These are phyloP conservation scores for Ceratocystis albifundus DNA, from an alignment of 2,329 filamentous ascomycete genomes.

Conservation along the genomic window DNA sequence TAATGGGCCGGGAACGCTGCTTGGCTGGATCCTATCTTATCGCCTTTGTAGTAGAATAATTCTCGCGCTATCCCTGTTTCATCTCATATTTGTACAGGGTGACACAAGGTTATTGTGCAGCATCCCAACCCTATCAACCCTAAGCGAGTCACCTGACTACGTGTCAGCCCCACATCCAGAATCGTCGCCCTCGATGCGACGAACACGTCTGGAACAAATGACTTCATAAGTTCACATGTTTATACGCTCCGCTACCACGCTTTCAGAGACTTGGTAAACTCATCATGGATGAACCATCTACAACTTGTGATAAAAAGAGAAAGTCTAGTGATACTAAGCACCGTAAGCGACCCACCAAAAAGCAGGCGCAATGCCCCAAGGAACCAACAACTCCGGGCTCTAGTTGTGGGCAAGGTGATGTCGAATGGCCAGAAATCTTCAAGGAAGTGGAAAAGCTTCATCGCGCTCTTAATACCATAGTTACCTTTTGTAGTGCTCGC, in stretches of 20 bases:
- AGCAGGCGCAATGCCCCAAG: too few relatives aligned
- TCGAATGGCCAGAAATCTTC: constrained; percentile 63
- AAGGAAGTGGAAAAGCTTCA: constrained; percentile 63
- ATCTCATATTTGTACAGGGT: constrained; percentile 6
- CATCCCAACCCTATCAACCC: background rate
- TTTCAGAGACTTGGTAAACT: background rate
- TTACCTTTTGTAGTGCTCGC: constrained; percentile 86
- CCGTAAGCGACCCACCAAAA: background rate
- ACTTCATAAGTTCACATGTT: too few relatives aligned
- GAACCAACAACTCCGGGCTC: background rate
- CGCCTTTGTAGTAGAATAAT: background rate
- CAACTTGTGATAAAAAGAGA: background rate
- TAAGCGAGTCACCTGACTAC: background rate
- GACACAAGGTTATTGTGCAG: background rate
- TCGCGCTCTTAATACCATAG: constrained; percentile 78
- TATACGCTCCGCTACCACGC: too few relatives aligned
- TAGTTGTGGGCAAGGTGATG: background rate
- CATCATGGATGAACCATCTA: background rate
- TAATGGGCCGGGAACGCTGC: background rate
- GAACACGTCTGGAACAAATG: background rate
- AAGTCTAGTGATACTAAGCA: background rate
- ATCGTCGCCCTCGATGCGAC: background rate
- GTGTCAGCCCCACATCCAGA: background rate
- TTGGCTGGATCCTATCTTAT: constrained; percentile 8
- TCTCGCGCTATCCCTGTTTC: constrained; percentile 10